These are phyloP conservation scores for Phylloporus gajari DNA, from an alignment of 1,284 basidiomycete species.

Conservation along the genomic window DNA sequence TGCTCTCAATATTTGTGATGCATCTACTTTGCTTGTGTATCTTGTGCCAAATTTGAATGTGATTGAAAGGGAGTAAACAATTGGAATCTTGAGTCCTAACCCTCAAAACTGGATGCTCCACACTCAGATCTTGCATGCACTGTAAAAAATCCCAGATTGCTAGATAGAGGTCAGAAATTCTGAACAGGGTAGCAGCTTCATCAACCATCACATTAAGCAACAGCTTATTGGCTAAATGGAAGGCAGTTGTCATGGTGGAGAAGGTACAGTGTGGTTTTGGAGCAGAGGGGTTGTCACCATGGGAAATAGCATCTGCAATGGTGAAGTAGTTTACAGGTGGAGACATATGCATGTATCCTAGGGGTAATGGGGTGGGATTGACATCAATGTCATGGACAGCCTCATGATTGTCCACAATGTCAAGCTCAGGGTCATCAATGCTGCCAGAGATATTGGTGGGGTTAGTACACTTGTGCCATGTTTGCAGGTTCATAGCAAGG, in stretches of 20 bases:
- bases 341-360: neutral
- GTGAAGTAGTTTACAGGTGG: neutral
- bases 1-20: neutral
- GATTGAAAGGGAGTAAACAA: neutral
- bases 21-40: neutral
- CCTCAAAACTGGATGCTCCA: neutral
- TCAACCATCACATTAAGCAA: neutral
- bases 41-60: neutral
- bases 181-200: neutral
- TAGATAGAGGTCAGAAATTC: no score
- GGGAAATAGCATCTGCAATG: neutral
- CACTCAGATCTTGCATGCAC: neutral
- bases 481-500: neutral
- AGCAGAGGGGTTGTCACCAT: neutral
- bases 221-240: neutral
- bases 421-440: neutral
- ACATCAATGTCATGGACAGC: neutral
- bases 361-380: neutral
- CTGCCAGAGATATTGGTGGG: neutral
- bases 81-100: neutral
- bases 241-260: neutral
- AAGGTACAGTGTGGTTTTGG: no score
- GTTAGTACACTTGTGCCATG: neutral
- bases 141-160: neutral
- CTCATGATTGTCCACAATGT: neutral